Evolutionary conservation across 1,284 basidiomycete genomes (phyloP).

Genomic region (Ustanciosporium gigantosporum): DNA sequence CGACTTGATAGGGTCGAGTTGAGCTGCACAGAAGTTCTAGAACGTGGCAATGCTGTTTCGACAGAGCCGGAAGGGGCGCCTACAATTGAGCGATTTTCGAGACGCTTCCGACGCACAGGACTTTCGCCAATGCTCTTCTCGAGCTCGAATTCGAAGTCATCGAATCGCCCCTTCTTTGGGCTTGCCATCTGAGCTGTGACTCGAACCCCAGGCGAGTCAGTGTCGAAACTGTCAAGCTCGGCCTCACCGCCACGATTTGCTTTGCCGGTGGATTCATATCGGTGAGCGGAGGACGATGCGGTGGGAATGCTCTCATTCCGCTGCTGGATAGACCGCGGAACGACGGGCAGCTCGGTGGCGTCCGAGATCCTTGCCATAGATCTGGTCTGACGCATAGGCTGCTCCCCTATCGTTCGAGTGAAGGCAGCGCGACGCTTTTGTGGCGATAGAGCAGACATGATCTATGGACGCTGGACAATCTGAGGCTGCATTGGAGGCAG

Average conservation of each 20-base stretch:
- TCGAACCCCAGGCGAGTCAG: conserved; percentile 19
- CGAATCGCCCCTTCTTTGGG: conserved; percentile 32
- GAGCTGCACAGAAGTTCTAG: conserved; percentile 4
- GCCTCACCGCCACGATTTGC: conserved; percentile 14
- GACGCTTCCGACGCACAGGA: conserved; percentile 14
- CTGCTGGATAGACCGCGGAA: too few species aligned
- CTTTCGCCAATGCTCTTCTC: conserved; percentile 17
- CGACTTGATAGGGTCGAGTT: neutral
- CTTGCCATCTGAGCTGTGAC: conserved; percentile 31
- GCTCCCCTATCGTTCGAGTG: conserved; percentile 10
- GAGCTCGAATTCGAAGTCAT: conserved; percentile 40
- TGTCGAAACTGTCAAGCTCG: conserved; percentile 11
- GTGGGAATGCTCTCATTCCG: neutral
- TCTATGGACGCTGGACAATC: neutral
- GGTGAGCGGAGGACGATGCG: conserved; percentile 4
- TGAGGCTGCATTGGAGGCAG: neutral
- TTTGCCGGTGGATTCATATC: conserved; percentile 8
- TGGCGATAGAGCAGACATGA: conserved; percentile 32
- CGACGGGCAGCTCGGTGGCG: conserved; percentile 1
- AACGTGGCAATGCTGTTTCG: conserved; percentile 9
- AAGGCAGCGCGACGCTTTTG: conserved; percentile 21
- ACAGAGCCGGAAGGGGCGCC: neutral
- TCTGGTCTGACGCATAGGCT: conserved; percentile 35
- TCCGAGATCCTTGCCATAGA: conserved; percentile 38
- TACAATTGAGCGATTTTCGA: conserved; percentile 1